These are phyloP conservation scores for Xylaria grammica DNA, from an alignment of 495 filamentous ascomycete genomes.

Conservation along the genomic window DNA sequence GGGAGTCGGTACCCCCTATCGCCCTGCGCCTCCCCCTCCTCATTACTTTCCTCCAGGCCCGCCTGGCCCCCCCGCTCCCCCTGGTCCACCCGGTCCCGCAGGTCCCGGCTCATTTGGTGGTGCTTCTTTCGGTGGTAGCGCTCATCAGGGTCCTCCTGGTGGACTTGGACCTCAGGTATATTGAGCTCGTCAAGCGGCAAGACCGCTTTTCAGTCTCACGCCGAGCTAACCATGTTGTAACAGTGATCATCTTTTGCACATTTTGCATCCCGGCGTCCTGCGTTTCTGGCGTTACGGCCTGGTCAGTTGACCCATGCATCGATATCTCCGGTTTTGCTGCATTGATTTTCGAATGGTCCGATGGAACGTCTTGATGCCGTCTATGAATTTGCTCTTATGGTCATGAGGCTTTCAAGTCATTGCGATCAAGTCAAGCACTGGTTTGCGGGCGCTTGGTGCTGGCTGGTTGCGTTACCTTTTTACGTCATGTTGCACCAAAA, in stretches of 20 bases:
- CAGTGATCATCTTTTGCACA: conserved; percentile 21
- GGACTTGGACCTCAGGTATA: conserved; percentile 38
- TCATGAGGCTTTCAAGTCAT: conserved; percentile 18
- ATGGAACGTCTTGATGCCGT: conserved; percentile 27
- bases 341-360: conserved; percentile 27
- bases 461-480: conserved; percentile 22
- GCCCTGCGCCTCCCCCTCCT: conserved; percentile 90
- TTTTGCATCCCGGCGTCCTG: conserved; percentile 40
- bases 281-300: conserved; percentile 42
- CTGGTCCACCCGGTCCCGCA: conserved; percentile 35
- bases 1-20: conserved; percentile 95
- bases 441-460: conserved; percentile 5
- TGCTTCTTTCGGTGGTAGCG: conserved; percentile 23
- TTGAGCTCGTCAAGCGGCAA: background rate
- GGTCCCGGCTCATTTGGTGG: conserved; percentile 33
- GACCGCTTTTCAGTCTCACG: background rate
- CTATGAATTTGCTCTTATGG: conserved; percentile 26
- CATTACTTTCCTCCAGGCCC: conserved; percentile 82
- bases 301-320: conserved; percentile 37
- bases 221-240: conserved; percentile 2
- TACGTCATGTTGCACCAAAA: conserved; percentile 26
- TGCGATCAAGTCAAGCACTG: conserved; percentile 18
- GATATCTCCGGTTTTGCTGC: conserved; percentile 36
- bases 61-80: conserved; percentile 61
- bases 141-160: conserved; percentile 30